phyloP scores from a whole-genome alignment of 345 rosid species.

The Hirschfeldia incana region DNA sequence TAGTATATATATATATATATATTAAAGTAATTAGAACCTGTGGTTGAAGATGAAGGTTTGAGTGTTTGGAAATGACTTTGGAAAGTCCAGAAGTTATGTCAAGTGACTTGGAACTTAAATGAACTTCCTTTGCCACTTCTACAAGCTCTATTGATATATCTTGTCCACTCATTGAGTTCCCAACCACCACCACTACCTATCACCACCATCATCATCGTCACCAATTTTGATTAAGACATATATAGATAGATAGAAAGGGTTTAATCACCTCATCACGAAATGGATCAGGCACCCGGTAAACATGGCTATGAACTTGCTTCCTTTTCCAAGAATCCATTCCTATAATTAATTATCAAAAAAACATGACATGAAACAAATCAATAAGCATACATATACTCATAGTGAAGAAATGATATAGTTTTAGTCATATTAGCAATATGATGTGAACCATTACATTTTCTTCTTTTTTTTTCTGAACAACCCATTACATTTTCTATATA shows the following conservation, averaged over 20 bases:
- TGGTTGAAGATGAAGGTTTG: constrained; percentile 59
- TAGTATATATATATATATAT: too few species aligned
- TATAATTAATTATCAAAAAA: constrained; percentile 19
- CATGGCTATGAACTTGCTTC: constrained; percentile 84
- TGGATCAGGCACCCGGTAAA: constrained; percentile 77
- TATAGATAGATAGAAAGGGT: background rate
- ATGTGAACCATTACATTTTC: background rate
- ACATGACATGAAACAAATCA: background rate
- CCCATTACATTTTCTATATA: background rate
- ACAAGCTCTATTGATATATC: constrained; percentile 90
- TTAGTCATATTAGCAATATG: background rate
- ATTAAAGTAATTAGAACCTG: constrained; percentile 47
- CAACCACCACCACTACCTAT: constrained; percentile 84
- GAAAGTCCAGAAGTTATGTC: constrained; percentile 62
- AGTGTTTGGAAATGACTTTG: constrained; percentile 65
- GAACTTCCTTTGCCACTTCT: constrained; percentile 72
- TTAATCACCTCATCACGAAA: constrained; percentile 61
- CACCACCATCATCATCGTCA: constrained; percentile 8
- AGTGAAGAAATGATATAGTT: too few species aligned
- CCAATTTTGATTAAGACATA: background rate
- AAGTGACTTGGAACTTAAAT: constrained; percentile 67
- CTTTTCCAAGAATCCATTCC: constrained; percentile 87
- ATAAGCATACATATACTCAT: background rate
- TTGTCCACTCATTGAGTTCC: constrained; percentile 84
- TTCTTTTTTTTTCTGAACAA: background rate